Conservation (phyloP, 2,329 filamentous ascomycete genomes). For the Harringtonia lauricola region DNA sequence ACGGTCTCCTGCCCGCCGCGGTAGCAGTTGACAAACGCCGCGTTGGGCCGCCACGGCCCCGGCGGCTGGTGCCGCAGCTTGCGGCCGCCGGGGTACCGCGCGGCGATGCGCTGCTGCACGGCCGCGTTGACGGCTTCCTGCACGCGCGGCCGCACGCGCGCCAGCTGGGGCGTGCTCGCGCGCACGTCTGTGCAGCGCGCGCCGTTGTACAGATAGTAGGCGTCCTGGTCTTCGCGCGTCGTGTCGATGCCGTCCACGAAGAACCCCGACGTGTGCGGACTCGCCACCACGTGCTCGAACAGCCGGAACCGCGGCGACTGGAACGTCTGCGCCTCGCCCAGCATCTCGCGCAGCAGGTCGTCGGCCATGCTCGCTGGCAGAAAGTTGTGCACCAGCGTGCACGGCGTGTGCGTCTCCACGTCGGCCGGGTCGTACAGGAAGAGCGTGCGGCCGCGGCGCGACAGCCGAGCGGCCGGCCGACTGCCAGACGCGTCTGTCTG, state of each 20-base stretch:
- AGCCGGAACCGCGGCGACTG: slow-evolving; percentile 60
- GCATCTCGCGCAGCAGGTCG: slow-evolving; percentile 60
- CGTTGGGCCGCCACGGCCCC: slow-evolving; percentile 68
- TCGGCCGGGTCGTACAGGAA: slow-evolving; percentile 75
- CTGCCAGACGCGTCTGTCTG: no score
- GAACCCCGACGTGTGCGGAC: slow-evolving; percentile 74
- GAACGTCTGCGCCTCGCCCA: slow-evolving; percentile 62
- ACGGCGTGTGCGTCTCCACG: slow-evolving; percentile 74
- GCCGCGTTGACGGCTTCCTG: slow-evolving; percentile 67
- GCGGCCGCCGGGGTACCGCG: slow-evolving; percentile 54
- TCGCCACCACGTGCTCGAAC: slow-evolving; percentile 77
- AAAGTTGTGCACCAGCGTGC: slow-evolving; percentile 88
- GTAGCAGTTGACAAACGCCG: slow-evolving; percentile 93
- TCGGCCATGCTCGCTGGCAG: slow-evolving; percentile 62
- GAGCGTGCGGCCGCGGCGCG: slow-evolving; percentile 70
- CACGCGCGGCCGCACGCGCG: slow-evolving; percentile 57
- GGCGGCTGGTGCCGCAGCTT: slow-evolving; percentile 73
- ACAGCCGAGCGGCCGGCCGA: slow-evolving; percentile 45
- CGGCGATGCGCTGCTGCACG: slow-evolving; percentile 58
- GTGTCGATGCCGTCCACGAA: slow-evolving; percentile 70
- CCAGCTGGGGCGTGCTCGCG: slow-evolving; percentile 63
- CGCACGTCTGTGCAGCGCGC: slow-evolving; percentile 64
- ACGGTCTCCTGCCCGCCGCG: slow-evolving; percentile 70
- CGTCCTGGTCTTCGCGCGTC: slow-evolving; percentile 48
- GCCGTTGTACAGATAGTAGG: slow-evolving; percentile 79